These are phyloP conservation scores for Leishmania tropica DNA, from an alignment of 208 protist genomes.

Conservation along the genomic window DNA sequence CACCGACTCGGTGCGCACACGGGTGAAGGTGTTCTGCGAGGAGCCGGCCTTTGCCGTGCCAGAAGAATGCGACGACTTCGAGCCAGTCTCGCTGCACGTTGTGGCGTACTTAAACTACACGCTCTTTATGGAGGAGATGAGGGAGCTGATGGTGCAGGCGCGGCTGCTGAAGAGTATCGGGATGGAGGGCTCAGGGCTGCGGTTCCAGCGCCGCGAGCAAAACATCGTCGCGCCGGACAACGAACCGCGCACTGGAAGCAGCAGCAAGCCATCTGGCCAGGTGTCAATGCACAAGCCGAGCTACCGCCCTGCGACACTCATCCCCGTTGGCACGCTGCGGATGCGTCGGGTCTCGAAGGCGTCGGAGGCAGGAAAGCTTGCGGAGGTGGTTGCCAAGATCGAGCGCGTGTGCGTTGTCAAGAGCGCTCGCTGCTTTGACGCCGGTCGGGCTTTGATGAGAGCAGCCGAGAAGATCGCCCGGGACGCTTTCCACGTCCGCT, in stretches of 20 bases:
- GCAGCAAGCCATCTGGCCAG: neutral
- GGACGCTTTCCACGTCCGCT: slow-evolving; percentile 40
- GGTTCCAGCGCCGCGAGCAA: slow-evolving; percentile 21
- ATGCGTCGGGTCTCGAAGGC: slow-evolving; percentile 34
- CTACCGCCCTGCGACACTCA: slow-evolving; percentile 29
- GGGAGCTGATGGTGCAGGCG: slow-evolving; percentile 27
- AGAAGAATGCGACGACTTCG: slow-evolving; percentile 36
- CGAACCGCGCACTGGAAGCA: neutral
- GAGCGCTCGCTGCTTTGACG: slow-evolving; percentile 33
- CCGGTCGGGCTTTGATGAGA: slow-evolving; percentile 33
- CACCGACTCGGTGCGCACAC: slow-evolving; percentile 24
- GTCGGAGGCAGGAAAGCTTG: slow-evolving; percentile 28
- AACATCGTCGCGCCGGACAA: neutral
- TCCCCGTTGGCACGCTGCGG: slow-evolving; percentile 33
- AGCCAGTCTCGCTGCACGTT: slow-evolving; percentile 46
- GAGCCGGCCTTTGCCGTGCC: slow-evolving; percentile 18
- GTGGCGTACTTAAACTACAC: slow-evolving; percentile 52
- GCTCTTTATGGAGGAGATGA: slow-evolving; percentile 28
- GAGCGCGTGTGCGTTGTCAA: slow-evolving; percentile 47
- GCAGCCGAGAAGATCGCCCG: slow-evolving; percentile 43
- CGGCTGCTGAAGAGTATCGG: slow-evolving; percentile 31
- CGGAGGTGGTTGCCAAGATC: slow-evolving; percentile 41
- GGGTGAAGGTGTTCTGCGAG: slow-evolving; percentile 33
- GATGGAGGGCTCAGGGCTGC: slow-evolving; percentile 32
- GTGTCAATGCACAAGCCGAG: neutral